Evolutionary conservation across 108 stramenopile genomes (phyloP).

Genomic region (Asterionellopsis glacialis): DNA sequence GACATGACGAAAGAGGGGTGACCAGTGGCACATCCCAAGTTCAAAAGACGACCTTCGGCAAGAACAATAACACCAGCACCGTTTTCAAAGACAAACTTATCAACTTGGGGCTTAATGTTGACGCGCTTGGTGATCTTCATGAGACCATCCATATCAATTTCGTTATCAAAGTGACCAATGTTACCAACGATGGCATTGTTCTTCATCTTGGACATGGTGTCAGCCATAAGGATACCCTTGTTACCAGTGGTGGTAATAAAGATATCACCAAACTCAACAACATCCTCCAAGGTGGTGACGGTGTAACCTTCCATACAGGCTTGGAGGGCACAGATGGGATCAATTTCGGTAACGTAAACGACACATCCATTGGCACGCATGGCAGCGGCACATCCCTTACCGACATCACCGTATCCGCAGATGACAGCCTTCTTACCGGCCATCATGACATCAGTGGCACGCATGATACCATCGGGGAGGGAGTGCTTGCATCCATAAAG

Average conservation of each 20-base stretch:
- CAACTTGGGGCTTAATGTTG: slow-evolving; percentile 99
- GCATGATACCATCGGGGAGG: slow-evolving; percentile 99
- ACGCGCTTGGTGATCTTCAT: slow-evolving; percentile 85
- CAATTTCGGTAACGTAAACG: slow-evolving; percentile 98
- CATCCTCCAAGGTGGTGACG: slow-evolving; percentile 87
- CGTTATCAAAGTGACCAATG: slow-evolving; percentile 99
- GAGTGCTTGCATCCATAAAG: slow-evolving; percentile 99
- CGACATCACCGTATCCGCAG: slow-evolving; percentile 99
- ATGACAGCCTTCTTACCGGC: slow-evolving; percentile 99
- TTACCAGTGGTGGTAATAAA: slow-evolving; percentile 99
- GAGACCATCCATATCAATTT: slow-evolving; percentile 98
- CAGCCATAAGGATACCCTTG: slow-evolving; percentile 98
- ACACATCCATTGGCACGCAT: slow-evolving; percentile 98
- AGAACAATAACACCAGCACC: slow-evolving; percentile 95
- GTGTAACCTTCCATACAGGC: slow-evolving; percentile 99
- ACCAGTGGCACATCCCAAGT: slow-evolving; percentile 99
- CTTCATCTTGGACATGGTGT: slow-evolving; percentile 98
- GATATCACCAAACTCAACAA: slow-evolving; percentile 88
- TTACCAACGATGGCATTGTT: slow-evolving; percentile 99
- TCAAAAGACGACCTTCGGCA: slow-evolving; percentile 99
- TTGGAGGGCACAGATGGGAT: slow-evolving; percentile 99
- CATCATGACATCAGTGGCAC: slow-evolving; percentile 99
- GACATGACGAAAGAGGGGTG: slow-evolving; percentile 99
- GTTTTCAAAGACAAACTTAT: slow-evolving; percentile 94
- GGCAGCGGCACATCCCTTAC: slow-evolving; percentile 99